Evolutionary conservation across 1,139 yeast species (phyloP).

Genomic region (Pichia sp.): DNA sequence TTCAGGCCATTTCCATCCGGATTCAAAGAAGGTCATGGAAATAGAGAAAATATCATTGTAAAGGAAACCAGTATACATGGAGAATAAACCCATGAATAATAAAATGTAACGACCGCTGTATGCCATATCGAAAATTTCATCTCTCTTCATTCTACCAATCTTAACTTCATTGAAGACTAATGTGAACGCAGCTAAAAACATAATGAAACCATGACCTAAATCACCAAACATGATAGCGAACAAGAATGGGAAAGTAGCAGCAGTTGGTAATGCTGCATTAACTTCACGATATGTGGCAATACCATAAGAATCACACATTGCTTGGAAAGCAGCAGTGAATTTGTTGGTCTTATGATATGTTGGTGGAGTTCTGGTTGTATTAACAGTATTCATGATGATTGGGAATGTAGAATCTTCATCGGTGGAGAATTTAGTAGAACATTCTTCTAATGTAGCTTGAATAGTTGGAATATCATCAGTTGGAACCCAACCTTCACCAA

Average conservation of each 20-base stretch:
- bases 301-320: slow-evolving; percentile 94
- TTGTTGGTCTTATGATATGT: slow-evolving; percentile 82
- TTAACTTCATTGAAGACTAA: slow-evolving; percentile 68
- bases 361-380: slow-evolving; percentile 72
- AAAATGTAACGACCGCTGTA: slow-evolving; percentile 88
- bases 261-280: slow-evolving; percentile 93
- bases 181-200: slow-evolving; percentile 67
- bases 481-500: slow-evolving; percentile 85
- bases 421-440: slow-evolving; percentile 27
- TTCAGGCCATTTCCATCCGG: slow-evolving; percentile 94
- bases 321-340: slow-evolving; percentile 89
- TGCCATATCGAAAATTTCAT: slow-evolving; percentile 97
- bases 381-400: slow-evolving; percentile 62
- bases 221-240: slow-evolving; percentile 99
- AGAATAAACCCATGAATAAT: slow-evolving; percentile 86
- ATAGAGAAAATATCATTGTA: slow-evolving; percentile 93
- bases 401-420: slow-evolving; percentile 42
- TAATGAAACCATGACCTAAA: slow-evolving; percentile 88
- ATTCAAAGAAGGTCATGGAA: slow-evolving; percentile 78
- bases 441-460: slow-evolving; percentile 34
- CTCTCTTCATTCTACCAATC: slow-evolving; percentile 69
- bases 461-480: slow-evolving; percentile 46
- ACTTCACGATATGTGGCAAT: slow-evolving; percentile 93
- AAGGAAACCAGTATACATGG: slow-evolving; percentile 90
- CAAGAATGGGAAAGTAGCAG: slow-evolving; percentile 97